Base-by-base conservation (phyloP, 1,284 basidiomycete genomes). In the Anthracocystis walkeri region DNA sequence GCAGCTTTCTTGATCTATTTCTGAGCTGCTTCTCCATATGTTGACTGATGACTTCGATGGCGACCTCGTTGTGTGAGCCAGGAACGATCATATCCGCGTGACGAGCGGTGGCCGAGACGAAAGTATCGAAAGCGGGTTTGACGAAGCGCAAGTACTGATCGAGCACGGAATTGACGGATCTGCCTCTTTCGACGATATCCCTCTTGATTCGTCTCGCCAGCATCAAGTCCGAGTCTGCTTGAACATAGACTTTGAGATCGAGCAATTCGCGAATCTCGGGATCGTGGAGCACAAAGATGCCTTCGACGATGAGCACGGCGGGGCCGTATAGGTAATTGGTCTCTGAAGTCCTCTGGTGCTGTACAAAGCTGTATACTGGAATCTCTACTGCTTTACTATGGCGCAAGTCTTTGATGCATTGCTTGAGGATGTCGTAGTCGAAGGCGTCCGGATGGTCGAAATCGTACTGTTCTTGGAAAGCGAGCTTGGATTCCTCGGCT, bases 381-480 rank as follows among this genome's bases (percentile, higher is more conserved):
- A 97, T 94, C 42, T 83, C 78, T 11, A 87, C 87, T 0, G 87
- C 86, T 50, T 84, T 90, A 81, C 93, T 92, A 7, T 90, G 88
- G 85, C 95, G 97, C 67, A 98, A 86, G 20, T 82, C 75, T 29
- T 89, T 86, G 49, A 97, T 86, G 84, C 94, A 96, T 91, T 96
- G 75, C 29, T 65, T 90, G 80, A 98, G 95, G 79, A 94, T 87
- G 2, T 91, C 89, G 89, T 93, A 93, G 85, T 98, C 96, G 61
- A 98, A 92, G 1, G 95, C 91, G 85, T 93, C 90, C 4, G 96
- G 96, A 80, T 95, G 93, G 83, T 98, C 96, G 85, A 98, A 92
- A 84, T 98, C 95, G 75, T 93, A 89, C 67, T 92, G 88, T 80
- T 91, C 95, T n/a, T 90, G 89, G 84, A 93, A 92, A 0, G 96